These are phyloP conservation scores for Phytophthora colocasiae DNA, from an alignment of 352 stramenopile genomes.

Conservation along the genomic window DNA sequence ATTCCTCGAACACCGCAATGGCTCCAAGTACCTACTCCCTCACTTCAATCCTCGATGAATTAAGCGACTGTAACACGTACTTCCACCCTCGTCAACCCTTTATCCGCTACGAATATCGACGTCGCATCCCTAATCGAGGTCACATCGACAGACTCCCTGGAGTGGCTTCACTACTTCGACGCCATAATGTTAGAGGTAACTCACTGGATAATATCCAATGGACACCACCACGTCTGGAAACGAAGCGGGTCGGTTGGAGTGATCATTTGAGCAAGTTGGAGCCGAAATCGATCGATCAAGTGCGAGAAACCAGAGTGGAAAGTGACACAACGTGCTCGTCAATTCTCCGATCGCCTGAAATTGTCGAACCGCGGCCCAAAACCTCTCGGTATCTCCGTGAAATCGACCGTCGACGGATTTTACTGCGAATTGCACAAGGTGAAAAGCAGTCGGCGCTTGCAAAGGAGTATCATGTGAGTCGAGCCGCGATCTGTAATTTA, in stretches of 20 bases:
- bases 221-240: constrained; percentile 21
- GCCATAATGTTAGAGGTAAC: constrained; percentile 13
- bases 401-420: constrained; percentile 67
- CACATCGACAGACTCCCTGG: constrained; percentile 29
- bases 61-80: constrained; percentile 16
- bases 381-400: constrained; percentile 71
- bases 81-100: constrained; percentile 26
- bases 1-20: constrained; percentile 25
- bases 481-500: constrained; percentile 73
- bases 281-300: constrained; percentile 5
- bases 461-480: constrained; percentile 76
- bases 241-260: constrained; percentile 6
- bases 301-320: background rate
- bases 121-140: constrained; percentile 17
- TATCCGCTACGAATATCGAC: constrained; percentile 17
- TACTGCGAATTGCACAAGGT: constrained; percentile 61
- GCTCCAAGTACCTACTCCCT: constrained; percentile 7
- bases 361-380: constrained; percentile 37
- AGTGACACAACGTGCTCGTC: constrained; percentile 9
- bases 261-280: constrained; percentile 2
- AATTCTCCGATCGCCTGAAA: constrained; percentile 12
- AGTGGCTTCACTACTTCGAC: constrained; percentile 33
- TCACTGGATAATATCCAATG: background rate
- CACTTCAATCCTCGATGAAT: background rate
- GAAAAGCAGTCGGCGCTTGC: constrained; percentile 71